These are phyloP conservation scores for Heracleum sosnowskyi DNA, from an alignment of 129 eudicot species.

Conservation along the genomic window DNA sequence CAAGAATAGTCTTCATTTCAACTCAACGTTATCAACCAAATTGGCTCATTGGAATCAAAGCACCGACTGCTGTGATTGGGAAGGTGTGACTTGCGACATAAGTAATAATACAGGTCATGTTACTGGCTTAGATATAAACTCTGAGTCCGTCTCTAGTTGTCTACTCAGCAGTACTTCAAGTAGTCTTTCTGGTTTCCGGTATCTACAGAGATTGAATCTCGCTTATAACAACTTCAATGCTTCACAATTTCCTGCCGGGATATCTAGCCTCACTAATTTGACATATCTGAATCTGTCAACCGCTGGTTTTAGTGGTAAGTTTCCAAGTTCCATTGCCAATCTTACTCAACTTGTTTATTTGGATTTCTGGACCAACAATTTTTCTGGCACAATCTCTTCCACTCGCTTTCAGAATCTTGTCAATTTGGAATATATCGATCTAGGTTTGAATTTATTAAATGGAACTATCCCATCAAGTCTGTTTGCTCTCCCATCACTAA, in stretches of 20 bases:
- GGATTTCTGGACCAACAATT: conserved; percentile 2
- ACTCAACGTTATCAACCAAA: background rate
- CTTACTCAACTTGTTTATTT: conserved; percentile 5
- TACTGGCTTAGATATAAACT: conserved; percentile 10
- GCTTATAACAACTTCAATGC: conserved; percentile 15
- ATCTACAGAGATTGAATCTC: conserved; percentile 19
- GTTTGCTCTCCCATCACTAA: conserved; percentile 17
- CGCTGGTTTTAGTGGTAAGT: conserved; percentile 22
- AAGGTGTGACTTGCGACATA: conserved; percentile 13
- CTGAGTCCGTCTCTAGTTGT: background rate
- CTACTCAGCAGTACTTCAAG: background rate
- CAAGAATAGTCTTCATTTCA: background rate
- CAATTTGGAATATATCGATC: conserved; percentile 4
- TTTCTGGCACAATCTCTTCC: conserved; percentile 5
- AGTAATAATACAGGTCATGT: conserved; percentile 7
- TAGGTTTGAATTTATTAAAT: background rate
- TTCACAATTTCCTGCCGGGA: conserved; percentile 12
- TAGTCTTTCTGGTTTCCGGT: conserved; percentile 14
- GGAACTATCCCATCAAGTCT: conserved; percentile 18
- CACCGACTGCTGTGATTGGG: conserved; percentile 21
- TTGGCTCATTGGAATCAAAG: background rate
- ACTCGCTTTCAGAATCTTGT: conserved; percentile 1
- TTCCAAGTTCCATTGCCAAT: conserved; percentile 8
- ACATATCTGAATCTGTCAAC: conserved; percentile 11
- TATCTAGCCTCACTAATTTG: conserved; percentile 9